Conservation (phyloP, 192 early-diverging fungal species). For the Geranomyces variabilis region DNA sequence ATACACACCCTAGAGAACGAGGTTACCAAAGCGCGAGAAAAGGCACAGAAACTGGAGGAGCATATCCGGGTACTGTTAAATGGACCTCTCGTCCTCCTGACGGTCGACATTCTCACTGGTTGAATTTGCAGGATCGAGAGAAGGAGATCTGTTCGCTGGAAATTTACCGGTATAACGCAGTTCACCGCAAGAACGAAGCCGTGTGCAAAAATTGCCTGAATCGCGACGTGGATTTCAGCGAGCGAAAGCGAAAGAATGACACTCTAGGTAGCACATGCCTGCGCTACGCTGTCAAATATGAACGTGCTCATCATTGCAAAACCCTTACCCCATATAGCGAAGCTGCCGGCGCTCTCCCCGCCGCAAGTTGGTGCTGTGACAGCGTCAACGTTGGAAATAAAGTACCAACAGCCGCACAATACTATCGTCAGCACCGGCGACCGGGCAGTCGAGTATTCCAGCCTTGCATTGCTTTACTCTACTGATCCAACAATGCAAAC, state of each 20-base stretch:
- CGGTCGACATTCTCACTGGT: background rate
- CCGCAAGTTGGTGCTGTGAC: background rate
- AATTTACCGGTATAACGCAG: constrained; percentile 64
- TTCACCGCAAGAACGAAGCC: constrained; percentile 53
- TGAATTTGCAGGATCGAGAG: constrained; percentile 53
- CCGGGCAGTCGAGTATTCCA: background rate
- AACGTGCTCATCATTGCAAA: no score
- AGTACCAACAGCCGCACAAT: background rate
- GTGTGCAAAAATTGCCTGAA: constrained; percentile 53
- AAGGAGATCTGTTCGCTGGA: constrained; percentile 62
- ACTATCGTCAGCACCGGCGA: background rate
- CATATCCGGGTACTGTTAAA: constrained; percentile 36
- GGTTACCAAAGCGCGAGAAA: constrained; percentile 43
- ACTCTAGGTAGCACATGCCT: constrained; percentile 29
- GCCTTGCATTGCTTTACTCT: constrained; percentile 19
- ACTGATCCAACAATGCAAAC: constrained; percentile 23
- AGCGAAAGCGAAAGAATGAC: constrained; percentile 33
- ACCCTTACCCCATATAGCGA: background rate
- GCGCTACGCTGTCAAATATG: no score
- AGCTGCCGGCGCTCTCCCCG: constrained; percentile 4
- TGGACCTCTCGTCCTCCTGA: no score
- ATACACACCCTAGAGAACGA: constrained; percentile 51
- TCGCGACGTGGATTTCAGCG: constrained; percentile 47
- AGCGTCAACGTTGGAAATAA: background rate
- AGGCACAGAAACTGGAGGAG: constrained; percentile 44